These are phyloP conservation scores for Penicillium sp. DNA, from an alignment of 2,329 filamentous ascomycete genomes.

Conservation along the genomic window DNA sequence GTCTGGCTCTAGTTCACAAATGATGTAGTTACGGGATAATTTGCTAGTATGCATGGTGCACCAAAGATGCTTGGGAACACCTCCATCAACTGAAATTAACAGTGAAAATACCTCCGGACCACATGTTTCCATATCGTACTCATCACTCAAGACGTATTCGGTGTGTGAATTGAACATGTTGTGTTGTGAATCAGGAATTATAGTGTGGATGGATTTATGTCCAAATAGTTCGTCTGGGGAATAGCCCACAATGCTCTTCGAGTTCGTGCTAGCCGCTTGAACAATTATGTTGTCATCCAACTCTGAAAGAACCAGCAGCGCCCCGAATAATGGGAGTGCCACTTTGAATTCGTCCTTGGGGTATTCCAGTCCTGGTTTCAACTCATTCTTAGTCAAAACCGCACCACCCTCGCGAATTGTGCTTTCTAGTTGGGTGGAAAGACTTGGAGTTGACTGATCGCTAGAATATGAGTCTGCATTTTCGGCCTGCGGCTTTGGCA, in stretches of 20 bases:
- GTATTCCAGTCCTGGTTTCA: slow-evolving; percentile 4
- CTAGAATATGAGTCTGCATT: background rate
- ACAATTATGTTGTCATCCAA: slow-evolving; percentile 64
- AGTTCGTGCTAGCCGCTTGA: slow-evolving; percentile 76
- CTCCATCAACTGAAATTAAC: slow-evolving; percentile 59
- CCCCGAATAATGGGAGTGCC: slow-evolving; percentile 75
- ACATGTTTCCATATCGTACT: slow-evolving; percentile 68
- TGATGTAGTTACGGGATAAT: slow-evolving; percentile 65
- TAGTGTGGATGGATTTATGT: slow-evolving; percentile 72
- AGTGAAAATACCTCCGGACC: slow-evolving; percentile 83
- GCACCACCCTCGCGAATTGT: background rate
- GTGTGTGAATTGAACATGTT: slow-evolving; percentile 80
- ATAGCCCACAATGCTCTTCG: slow-evolving; percentile 69
- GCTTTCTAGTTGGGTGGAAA: background rate
- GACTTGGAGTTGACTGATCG: background rate
- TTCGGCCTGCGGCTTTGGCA: background rate
- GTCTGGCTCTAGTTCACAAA: slow-evolving; percentile 85
- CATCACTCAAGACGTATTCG: slow-evolving; percentile 78
- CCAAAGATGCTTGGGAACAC: slow-evolving; percentile 69
- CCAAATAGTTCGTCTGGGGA: slow-evolving; percentile 72
- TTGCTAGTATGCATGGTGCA: slow-evolving; percentile 79
- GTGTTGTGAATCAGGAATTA: slow-evolving; percentile 76
- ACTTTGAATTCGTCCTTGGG: slow-evolving; percentile 63
- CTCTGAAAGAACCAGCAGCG: slow-evolving; percentile 71
- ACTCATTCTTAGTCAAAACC: slow-evolving; percentile 5